phyloP scores from a whole-genome alignment of 257 asterid species.

The Paraleonurus japonicus region DNA sequence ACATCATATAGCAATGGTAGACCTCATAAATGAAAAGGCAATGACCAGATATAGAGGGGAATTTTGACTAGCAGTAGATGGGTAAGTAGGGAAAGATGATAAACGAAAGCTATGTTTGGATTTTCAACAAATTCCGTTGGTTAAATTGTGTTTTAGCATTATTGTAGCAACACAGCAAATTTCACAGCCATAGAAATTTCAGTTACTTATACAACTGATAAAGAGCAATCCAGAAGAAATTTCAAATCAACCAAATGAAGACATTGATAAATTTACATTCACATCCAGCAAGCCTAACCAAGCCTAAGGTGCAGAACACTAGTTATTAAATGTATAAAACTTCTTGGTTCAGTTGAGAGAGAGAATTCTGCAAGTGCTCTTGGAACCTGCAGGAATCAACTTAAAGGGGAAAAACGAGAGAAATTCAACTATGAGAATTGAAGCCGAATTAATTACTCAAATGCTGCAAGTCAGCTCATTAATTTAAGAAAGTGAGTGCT shows the following conservation, averaged over 20 bases:
- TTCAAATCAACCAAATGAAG: constrained; percentile 6
- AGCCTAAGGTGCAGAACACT: neutral
- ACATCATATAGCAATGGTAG: neutral
- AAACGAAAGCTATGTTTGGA: neutral
- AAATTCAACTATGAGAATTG: neutral
- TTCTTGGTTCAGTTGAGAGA: neutral
- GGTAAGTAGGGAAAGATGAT: neutral
- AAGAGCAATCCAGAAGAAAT: neutral
- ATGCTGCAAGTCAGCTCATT: neutral
- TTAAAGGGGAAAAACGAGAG: neutral
- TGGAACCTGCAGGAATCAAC: neutral
- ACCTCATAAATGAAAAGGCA: neutral
- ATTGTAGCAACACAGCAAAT: neutral
- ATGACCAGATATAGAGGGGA: neutral
- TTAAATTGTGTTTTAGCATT: neutral
- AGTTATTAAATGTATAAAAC: neutral
- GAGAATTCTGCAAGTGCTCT: neutral
- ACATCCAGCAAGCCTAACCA: neutral
- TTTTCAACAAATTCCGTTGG: neutral
- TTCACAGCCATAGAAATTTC: neutral
- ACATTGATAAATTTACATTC: neutral
- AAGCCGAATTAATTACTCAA: neutral
- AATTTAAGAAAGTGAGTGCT: neutral
- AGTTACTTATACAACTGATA: neutral
- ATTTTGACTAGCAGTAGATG: neutral